Evolutionary conservation across 2,329 filamentous ascomycete genomes (phyloP), one percentile per base, ranked within the genome.

Genomic region (Phialocephala subalpina): DNA sequence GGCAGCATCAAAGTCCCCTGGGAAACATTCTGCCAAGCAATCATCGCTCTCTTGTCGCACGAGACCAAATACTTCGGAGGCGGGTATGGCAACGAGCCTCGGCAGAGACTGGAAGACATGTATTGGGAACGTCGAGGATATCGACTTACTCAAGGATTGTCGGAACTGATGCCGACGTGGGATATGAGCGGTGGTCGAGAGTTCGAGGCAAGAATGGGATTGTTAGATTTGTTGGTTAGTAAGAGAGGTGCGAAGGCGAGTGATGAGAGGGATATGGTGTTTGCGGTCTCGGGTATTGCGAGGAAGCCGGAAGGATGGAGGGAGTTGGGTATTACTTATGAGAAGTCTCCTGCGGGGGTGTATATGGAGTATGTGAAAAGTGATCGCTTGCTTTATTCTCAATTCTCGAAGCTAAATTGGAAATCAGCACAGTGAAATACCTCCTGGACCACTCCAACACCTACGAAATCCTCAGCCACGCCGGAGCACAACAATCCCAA

Each of bases 221-320:
- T 66, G 9, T 16, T 66, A 8, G 56, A 66, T 22, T 49, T 62
- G 12, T n/a, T 66, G 16, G 53, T 59, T 27, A 47, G 59, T 14
- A 62, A 62, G 45, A 16, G 60, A n/a, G 64, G 59, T 3, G 49
- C 45, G 11, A 22, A 47, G 20, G 53, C 60, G 16, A 55, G 27
- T 14, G 64, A 66, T 60, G 22, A 29, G 29, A 59, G 64, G 25
- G 64, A 66, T 56, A 63, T 66, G 64, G 56, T 66, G n/a, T 66
- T 62, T 49, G 64, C 64, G 33, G 38, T 62, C 33, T 53, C 55
- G n/a, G 64, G 64, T 3, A 22, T 62, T 59, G 64, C 60, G 8
- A 20, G 16, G 3, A 53, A 49, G 38, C 38, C 53, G 7, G 6
- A 35, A 5, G 12, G 7, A n/a, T 27, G 33, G 40, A 42, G n/a